Evolutionary conservation across 768 basidiomycete genomes (phyloP).

Genomic region (Tephrocybe sp.): DNA sequence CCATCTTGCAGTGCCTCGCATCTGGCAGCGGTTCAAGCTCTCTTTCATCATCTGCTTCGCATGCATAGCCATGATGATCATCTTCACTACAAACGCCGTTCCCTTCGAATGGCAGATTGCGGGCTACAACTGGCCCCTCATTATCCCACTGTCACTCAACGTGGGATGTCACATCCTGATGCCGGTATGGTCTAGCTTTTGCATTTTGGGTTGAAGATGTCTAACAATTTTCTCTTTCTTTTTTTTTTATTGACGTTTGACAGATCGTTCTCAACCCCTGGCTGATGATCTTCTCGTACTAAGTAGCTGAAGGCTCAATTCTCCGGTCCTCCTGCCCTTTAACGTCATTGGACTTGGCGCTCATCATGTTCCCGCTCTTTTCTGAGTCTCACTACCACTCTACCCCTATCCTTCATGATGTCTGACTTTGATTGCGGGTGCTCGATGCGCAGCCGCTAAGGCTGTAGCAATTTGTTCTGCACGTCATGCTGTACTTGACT

Average conservation of each 20-base stretch:
- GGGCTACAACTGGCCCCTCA: constrained; percentile 64
- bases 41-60: constrained; percentile 62
- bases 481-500: neutral
- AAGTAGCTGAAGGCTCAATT: constrained; percentile 9
- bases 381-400: neutral
- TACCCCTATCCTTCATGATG: neutral
- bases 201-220: neutral
- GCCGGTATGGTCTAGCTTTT: constrained; percentile 51
- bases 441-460: neutral
- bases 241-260: constrained; percentile 8
- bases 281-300: constrained; percentile 79
- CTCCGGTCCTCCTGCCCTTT: neutral
- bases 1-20: constrained; percentile 56
- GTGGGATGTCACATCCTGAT: constrained; percentile 69
- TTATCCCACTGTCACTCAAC: constrained; percentile 68
- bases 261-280: constrained; percentile 81
- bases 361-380: neutral
- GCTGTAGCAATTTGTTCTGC: neutral
- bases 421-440: neutral
- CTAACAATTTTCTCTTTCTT: constrained; percentile 2
- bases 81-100: constrained; percentile 54
- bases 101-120: constrained; percentile 68
- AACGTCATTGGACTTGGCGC: neutral
- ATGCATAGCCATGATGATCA: constrained; percentile 56
- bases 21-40: constrained; percentile 78